phyloP scores from a whole-genome alignment of 2,329 filamentous ascomycete genomes.

The Elsinoe perseae region DNA sequence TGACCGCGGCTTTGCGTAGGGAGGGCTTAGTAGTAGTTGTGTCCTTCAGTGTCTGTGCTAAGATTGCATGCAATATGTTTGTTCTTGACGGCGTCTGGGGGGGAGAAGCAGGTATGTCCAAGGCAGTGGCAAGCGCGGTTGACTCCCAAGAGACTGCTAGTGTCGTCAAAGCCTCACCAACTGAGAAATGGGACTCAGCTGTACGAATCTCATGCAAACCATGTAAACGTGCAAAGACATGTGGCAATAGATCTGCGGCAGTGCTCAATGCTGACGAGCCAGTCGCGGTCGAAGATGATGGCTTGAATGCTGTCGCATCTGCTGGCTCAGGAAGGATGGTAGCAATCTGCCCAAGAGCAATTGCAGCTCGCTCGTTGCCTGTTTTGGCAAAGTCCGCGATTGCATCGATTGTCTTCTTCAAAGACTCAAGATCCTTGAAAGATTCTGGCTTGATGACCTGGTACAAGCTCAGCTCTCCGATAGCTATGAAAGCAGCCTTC shows the following conservation, averaged over 20 bases:
- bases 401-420: constrained; percentile 47
- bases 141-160: constrained; percentile 76
- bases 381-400: constrained; percentile 64
- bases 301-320: constrained; percentile 22
- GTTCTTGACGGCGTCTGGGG: constrained; percentile 34
- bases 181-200: constrained; percentile 79
- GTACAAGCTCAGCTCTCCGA: constrained; percentile 57
- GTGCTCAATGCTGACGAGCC: constrained; percentile 19
- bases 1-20: constrained; percentile 81
- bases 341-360: constrained; percentile 69
- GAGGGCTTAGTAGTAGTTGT: constrained; percentile 82
- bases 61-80: constrained; percentile 45
- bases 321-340: constrained; percentile 49
- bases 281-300: neutral
- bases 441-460: constrained; percentile 43
- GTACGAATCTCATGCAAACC: constrained; percentile 75
- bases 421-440: constrained; percentile 16
- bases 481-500: constrained; percentile 49
- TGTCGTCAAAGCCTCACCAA: constrained; percentile 80
- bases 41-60: constrained; percentile 67
- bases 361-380: constrained; percentile 72
- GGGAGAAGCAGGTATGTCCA: constrained; percentile 60
- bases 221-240: constrained; percentile 62
- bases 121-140: constrained; percentile 62
- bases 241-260: constrained; percentile 37